Conservation (phyloP, 2,329 filamentous ascomycete genomes). For the Fusarium sublunatum region DNA sequence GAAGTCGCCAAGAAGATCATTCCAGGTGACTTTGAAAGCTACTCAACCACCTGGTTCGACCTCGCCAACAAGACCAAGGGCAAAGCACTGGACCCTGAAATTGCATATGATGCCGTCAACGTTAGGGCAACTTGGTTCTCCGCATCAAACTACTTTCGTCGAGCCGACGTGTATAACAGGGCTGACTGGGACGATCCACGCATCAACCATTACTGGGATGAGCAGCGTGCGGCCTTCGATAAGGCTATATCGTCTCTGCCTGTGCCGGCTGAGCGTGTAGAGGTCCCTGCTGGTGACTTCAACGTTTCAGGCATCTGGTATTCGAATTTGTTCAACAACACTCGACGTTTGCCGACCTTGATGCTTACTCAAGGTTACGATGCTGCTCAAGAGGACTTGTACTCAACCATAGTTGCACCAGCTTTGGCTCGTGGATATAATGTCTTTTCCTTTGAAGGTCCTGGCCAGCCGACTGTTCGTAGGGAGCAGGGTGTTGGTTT, state of each 20-base stretch:
- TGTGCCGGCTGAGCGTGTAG: slow-evolving; percentile 51
- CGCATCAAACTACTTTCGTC: slow-evolving; percentile 56
- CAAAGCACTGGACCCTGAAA: slow-evolving; percentile 32
- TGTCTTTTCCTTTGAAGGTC: slow-evolving; percentile 23
- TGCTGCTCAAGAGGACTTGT: slow-evolving; percentile 30
- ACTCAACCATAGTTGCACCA: slow-evolving; percentile 7
- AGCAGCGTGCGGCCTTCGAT: slow-evolving; percentile 54
- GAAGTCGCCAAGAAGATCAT: slow-evolving; percentile 42
- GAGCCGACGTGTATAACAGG: slow-evolving; percentile 56
- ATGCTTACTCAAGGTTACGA: slow-evolving; percentile 27
- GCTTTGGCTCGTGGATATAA: slow-evolving; percentile 28
- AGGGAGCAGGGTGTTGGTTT: slow-evolving; percentile 25
- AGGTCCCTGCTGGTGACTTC: slow-evolving; percentile 46
- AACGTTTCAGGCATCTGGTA: slow-evolving; percentile 53
- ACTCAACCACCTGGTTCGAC: slow-evolving; percentile 32
- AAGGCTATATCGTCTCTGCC: slow-evolving; percentile 52
- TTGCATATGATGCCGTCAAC: slow-evolving; percentile 39
- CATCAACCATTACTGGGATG: slow-evolving; percentile 53
- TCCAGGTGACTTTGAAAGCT: slow-evolving; percentile 42
- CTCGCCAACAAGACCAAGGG: slow-evolving; percentile 41
- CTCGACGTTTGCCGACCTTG: slow-evolving; percentile 4
- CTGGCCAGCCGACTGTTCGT: slow-evolving; percentile 25
- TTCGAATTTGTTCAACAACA: slow-evolving; percentile 17
- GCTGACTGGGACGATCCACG: slow-evolving; percentile 55
- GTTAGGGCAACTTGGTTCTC: slow-evolving; percentile 50